Base-by-base conservation (phyloP, 192 early-diverging fungal species). In the Podila minutissima region DNA sequence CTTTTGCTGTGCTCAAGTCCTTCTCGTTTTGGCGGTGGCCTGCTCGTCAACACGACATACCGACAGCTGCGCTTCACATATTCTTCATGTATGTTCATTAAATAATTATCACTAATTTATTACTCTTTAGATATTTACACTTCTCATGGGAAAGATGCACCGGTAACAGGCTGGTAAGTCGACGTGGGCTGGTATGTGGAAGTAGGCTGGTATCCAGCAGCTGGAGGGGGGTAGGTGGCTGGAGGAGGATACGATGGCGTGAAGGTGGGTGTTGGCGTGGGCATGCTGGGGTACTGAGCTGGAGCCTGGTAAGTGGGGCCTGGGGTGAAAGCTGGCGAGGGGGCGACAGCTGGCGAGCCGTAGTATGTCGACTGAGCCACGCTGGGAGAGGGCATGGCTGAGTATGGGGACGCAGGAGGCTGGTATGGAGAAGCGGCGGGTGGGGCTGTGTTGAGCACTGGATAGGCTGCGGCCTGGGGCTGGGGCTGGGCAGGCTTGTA, bases 231-330 rank as follows among this genome's bases (percentile, higher is more conserved):
- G 5, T 24, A 55, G 19, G 53, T 55, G 4, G n/a, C n/a, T 55
- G 53, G 22, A 12, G 20, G 24, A 55, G n/a, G n/a, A 26, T n/a
- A n/a, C 8, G 53, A 26, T 22, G 20, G 53, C 11, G 53, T 5
- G 24, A 26, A 26, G 20, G 53, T 22, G 6, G 24, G 24, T n/a
- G n/a, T 11, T 2, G 53, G 1, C 4, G 53, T 55, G 24, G 53
- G 53, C 53, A 55, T 55, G 22, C 53, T 55, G n/a, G 53, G 53
- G 53, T 55, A 55, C 41, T 46, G 41, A 46, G 41, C 41, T 46
- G 41, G 41, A 4, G 41, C 15, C 41, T 46, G 41, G 41, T 46
- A 46, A 15, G 41, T 22, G 22, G 20, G 22, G n/a, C 53, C 53
- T 11, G 53, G 24, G 0, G 53, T 55, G n/a, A n/a, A 55, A n/a